A percentile compares a stretch with the other conserved stretches of the same genome.
phyloP scores from a whole-genome alignment of 495 filamentous ascomycete species.

The Hypoxylon trugodes region DNA sequence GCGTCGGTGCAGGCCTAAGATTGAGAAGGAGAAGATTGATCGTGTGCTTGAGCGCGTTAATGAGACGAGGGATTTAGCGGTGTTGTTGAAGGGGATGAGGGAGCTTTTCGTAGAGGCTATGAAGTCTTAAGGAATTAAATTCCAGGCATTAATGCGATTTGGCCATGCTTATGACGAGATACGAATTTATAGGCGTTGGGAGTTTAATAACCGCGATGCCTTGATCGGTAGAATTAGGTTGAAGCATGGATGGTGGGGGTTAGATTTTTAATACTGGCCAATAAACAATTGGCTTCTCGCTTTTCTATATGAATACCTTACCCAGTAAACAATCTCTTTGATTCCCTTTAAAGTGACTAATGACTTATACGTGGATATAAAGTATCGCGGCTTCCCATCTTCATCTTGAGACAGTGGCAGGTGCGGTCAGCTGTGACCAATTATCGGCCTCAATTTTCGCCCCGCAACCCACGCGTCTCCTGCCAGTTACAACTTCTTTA shows the following conservation, averaged over 20 bases:
- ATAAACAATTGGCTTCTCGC: too few relatives aligned
- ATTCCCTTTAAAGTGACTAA: background rate
- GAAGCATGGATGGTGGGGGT: background rate
- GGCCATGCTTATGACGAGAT: background rate
- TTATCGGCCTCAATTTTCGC: background rate
- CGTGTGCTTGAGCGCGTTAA: slow-evolving; percentile 78
- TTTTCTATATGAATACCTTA: background rate
- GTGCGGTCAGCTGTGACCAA: slow-evolving; percentile 20
- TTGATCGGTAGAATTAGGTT: background rate
- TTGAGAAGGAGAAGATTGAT: slow-evolving; percentile 77
- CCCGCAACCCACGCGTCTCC: slow-evolving; percentile 24
- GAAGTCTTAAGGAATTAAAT: slow-evolving; percentile 47
- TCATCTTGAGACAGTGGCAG: slow-evolving; percentile 7
- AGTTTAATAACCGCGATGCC: slow-evolving; percentile 3
- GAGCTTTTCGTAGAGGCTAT: slow-evolving; percentile 76
- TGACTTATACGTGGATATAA: background rate
- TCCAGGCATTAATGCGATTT: background rate
- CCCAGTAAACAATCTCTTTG: background rate
- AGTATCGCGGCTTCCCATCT: background rate
- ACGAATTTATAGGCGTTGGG: slow-evolving; percentile 1
- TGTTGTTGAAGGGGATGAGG: slow-evolving; percentile 91
- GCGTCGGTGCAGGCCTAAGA: slow-evolving; percentile 76
- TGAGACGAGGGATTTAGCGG: slow-evolving; percentile 81
- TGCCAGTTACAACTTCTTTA: slow-evolving; percentile 7
- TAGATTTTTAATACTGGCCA: too few relatives aligned